Base-by-base conservation (phyloP, 495 filamentous ascomycete genomes). In the Penicillium antarcticum region DNA sequence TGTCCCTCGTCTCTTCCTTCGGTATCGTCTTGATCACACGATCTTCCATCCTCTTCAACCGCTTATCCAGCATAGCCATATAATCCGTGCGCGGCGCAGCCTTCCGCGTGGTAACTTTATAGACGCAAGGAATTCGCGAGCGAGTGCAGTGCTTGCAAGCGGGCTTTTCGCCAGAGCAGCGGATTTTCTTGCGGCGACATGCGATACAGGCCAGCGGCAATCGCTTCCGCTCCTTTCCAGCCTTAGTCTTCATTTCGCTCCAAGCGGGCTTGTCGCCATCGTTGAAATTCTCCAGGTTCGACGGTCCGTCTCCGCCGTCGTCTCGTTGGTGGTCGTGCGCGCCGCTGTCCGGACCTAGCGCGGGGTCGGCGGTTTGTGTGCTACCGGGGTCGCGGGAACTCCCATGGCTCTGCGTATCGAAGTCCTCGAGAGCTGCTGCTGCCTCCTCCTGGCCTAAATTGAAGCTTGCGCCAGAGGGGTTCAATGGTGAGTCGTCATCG, bases 61-160 rank as follows among this genome's bases (percentile, higher is more conserved):
- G 77, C 68, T 95, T 95, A 68, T 98, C 94, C 55, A 97, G 70
- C 92, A 96, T 98, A 13, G 92, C 92, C 94, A 97, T 98, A 68
- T 97, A 98, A 67, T 97, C 94, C 13, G 92, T 96, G 49, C 94
- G 80, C 33, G 94, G 92, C n/a, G 92, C 91, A 2, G 91, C 92
- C 66, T 97, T 97, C 53, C 94, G 78, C 9, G 91, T 91, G 0
- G 92, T 96, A 39, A 95, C 89, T 62, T 97, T 97, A 78, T 98
- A 98, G n/a, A 97, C 91, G 66, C 94, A 98, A 5, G 94, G 92
- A 59, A 95, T 95, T 35, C 94, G 82, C 47, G 91, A 96, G 44
- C 91, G 80, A 50, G 95, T 80, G 68, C 94, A 98, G 74, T 98
- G 94, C 65, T 95, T 96, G 74, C 94, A 98, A 1, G 92, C 89